These are phyloP conservation scores for Chrysoporthe austroafricana DNA, from an alignment of 2,329 filamentous ascomycete genomes.

Conservation along the genomic window DNA sequence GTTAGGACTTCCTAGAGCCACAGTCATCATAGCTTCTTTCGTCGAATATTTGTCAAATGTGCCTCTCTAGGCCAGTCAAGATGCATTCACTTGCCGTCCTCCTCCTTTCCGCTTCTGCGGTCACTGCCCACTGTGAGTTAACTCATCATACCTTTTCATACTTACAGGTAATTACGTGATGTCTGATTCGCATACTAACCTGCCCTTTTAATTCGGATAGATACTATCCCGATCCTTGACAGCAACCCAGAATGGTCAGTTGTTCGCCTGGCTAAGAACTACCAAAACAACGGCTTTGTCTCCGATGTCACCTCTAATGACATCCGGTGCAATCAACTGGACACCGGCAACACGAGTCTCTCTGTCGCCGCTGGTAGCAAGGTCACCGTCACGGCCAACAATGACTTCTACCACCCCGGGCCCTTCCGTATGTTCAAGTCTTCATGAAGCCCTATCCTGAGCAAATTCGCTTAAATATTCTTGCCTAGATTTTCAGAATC, in stretches of 20 bases:
- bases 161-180: too few relatives aligned
- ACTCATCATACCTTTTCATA: too few relatives aligned
- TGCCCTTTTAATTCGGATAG: slow-evolving; percentile 6
- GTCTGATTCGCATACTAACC: background rate
- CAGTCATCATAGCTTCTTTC: background rate
- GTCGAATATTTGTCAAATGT: background rate
- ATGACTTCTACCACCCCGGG: slow-evolving; percentile 44
- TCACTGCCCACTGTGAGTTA: slow-evolving; percentile 35
- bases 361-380: slow-evolving; percentile 43
- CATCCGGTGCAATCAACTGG: slow-evolving; percentile 38
- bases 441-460: too few relatives aligned
- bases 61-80: background rate
- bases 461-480: too few relatives aligned
- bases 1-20: background rate
- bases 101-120: slow-evolving; percentile 32
- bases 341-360: slow-evolving; percentile 32
- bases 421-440: slow-evolving; percentile 34
- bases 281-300: slow-evolving; percentile 34
- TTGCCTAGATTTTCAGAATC: background rate
- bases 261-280: slow-evolving; percentile 34
- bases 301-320: slow-evolving; percentile 34
- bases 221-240: slow-evolving; percentile 31
- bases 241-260: slow-evolving; percentile 29
- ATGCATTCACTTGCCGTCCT: slow-evolving; percentile 33
- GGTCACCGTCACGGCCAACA: slow-evolving; percentile 44